These are phyloP conservation scores for Aspergillus taichungensis DNA, from an alignment of 495 filamentous ascomycete genomes.

Conservation along the genomic window DNA sequence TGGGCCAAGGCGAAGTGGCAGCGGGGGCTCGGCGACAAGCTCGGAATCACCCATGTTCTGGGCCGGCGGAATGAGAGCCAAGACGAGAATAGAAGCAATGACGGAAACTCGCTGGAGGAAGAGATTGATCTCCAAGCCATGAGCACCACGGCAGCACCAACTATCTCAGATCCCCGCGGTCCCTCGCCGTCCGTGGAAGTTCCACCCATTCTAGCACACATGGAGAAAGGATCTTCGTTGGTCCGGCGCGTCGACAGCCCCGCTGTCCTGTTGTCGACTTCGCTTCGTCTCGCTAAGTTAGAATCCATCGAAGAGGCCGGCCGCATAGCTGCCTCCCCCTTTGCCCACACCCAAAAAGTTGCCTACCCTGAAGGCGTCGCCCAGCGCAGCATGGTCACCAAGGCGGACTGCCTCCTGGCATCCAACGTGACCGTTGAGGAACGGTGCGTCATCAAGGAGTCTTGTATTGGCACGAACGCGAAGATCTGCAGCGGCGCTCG, in stretches of 20 bases:
- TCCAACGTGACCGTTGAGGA: constrained; percentile 80
- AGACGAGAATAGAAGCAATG: constrained; percentile 29
- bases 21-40: constrained; percentile 64
- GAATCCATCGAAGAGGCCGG: constrained; percentile 59
- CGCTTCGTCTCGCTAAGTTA: constrained; percentile 75
- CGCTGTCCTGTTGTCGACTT: constrained; percentile 67
- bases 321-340: constrained; percentile 50
- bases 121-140: constrained; percentile 55
- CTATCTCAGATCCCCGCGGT: neutral
- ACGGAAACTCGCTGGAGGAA: constrained; percentile 42
- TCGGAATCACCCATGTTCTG: constrained; percentile 62
- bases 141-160: constrained; percentile 39
- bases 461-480: constrained; percentile 77
- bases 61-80: constrained; percentile 22
- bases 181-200: constrained; percentile 12
- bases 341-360: constrained; percentile 68
- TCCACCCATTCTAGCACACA: constrained; percentile 70
- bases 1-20: constrained; percentile 96
- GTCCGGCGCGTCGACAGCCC: constrained; percentile 84
- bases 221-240: constrained; percentile 51
- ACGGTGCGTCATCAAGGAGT: constrained; percentile 79
- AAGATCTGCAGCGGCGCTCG: constrained; percentile 74
- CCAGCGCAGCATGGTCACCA: constrained; percentile 64
- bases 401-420: constrained; percentile 66
- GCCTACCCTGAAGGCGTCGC: constrained; percentile 71